Base-by-base conservation (phyloP, 2,329 filamentous ascomycete genomes). In the Paecilomyces variotii region DNA sequence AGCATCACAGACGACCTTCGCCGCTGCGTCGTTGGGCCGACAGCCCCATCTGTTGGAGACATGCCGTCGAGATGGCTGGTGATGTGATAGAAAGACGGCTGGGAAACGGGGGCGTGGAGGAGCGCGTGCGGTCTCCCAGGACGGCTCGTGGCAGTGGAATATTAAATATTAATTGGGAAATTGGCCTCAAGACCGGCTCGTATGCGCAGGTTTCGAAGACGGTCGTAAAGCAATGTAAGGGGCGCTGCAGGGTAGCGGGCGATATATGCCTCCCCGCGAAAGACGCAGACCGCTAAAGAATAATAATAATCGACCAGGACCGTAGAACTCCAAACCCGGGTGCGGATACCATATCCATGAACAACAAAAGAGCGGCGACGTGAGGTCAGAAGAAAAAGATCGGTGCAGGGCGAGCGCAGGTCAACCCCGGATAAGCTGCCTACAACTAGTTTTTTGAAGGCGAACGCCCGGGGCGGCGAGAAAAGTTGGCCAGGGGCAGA, bases 1-100 rank as follows among this genome's bases (percentile, higher is more conserved):
- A 73, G 64, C 11, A 74, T 70, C 39, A 78, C 61, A 14, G 76
- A 78, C 30, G 74, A 68, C 61, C 73, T 71, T 59, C 73, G 72
- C 32, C 69, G 67, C 39, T 24, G 24, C 3, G 70, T 62, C 28
- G 71, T 63, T 58, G 66, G 62, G 34, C 55, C 59, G 28, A 65
- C 59, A 53, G 56, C 64, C 5, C 63, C 61, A 54, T 76, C 72
- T 64, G 68, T 65, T 60, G 69, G 66, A 59, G 68, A 64, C 70
- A 73, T 73, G 56, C 60, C n/a, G 49, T 52, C 7, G 45, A 12
- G 24, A 50, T 25, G 24, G 25, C 10, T 28, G 50, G 27, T 26
- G 24, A 6, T 52, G 50, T 12, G 25, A 52, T 26, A 14, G 50
- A 28, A 32, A 52, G 50, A 52, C 50, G 25, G 25, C 50, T 25